phyloP scores from a whole-genome alignment of 768 basidiomycete genomes.

The Pseudohyphozyma bogoriensis region DNA sequence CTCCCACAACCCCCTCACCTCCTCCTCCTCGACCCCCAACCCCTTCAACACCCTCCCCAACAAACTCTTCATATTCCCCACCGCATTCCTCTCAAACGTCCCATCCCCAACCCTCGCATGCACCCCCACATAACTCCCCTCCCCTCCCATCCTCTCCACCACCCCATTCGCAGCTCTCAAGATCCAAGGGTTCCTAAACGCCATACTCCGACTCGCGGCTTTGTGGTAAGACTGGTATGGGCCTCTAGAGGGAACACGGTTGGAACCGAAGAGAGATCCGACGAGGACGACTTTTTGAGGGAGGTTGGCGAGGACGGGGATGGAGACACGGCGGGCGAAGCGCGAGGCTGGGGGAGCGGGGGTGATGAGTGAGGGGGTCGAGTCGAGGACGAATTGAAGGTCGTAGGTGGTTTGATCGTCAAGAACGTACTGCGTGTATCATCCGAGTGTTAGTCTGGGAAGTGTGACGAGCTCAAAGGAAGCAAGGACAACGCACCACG shows the following conservation, averaged over 20 bases:
- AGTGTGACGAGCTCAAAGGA: background rate
- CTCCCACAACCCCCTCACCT: slow-evolving; percentile 21
- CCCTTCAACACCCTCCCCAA: slow-evolving; percentile 37
- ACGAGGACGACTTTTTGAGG: slow-evolving; percentile 52
- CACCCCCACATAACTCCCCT: slow-evolving; percentile 47
- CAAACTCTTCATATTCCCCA: slow-evolving; percentile 44
- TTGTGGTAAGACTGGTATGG: too few species aligned
- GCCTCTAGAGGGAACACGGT: slow-evolving; percentile 44
- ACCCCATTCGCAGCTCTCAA: slow-evolving; percentile 44
- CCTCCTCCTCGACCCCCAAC: slow-evolving; percentile 1
- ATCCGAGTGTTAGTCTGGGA: background rate
- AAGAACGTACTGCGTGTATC: slow-evolving; percentile 38
- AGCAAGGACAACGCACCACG: slow-evolving; percentile 12
- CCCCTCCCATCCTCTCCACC: slow-evolving; percentile 40
- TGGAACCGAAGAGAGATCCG: slow-evolving; percentile 66
- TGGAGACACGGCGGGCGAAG: slow-evolving; percentile 19
- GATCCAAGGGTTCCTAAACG: slow-evolving; percentile 47
- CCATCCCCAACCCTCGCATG: slow-evolving; percentile 65
- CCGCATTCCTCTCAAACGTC: slow-evolving; percentile 44
- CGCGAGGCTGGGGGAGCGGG: background rate
- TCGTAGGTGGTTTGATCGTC: slow-evolving; percentile 52
- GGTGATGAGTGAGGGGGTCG: slow-evolving; percentile 3
- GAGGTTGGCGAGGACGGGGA: slow-evolving; percentile 36
- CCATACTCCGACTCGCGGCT: slow-evolving; percentile 46
- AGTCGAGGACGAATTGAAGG: slow-evolving; percentile 45